phyloP scores from a whole-genome alignment of 1,139 yeast species.

The Candida gigantensis region DNA sequence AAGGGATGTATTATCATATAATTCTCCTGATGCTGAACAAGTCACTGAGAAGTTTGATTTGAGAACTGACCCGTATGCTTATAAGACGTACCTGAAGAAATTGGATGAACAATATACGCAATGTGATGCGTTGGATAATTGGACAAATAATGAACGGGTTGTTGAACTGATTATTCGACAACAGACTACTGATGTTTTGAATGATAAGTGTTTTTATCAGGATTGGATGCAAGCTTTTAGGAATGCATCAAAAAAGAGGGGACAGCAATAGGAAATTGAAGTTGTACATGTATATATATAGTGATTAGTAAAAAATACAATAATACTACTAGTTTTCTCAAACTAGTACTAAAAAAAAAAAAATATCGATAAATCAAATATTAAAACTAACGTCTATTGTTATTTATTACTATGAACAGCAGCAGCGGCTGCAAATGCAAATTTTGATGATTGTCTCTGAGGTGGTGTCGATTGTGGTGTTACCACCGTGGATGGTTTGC shows the following conservation, averaged over 20 bases:
- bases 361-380: too few species aligned
- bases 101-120: slow-evolving; percentile 24
- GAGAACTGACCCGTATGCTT: slow-evolving; percentile 44
- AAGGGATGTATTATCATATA: slow-evolving; percentile 3
- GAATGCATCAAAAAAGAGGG: background rate
- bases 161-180: slow-evolving; percentile 39
- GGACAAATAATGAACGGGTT: slow-evolving; percentile 38
- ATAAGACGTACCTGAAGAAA: slow-evolving; percentile 24
- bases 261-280: too few species aligned
- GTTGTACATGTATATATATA: too few species aligned
- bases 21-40: slow-evolving; percentile 8
- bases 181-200: slow-evolving; percentile 34
- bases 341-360: too few species aligned
- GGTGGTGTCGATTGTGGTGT: slow-evolving; percentile 11
- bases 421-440: slow-evolving; percentile 53
- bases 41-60: slow-evolving; percentile 27
- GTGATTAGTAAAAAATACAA: too few species aligned
- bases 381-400: too few species aligned
- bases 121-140: slow-evolving; percentile 34
- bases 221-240: slow-evolving; percentile 32
- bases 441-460: slow-evolving; percentile 24
- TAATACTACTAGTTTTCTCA: too few species aligned
- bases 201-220: slow-evolving; percentile 37
- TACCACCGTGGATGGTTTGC: background rate
- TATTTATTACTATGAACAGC: slow-evolving; percentile 32